Conservation (phyloP, 257 asterid genomes). For the Solanum etuberosum region DNA sequence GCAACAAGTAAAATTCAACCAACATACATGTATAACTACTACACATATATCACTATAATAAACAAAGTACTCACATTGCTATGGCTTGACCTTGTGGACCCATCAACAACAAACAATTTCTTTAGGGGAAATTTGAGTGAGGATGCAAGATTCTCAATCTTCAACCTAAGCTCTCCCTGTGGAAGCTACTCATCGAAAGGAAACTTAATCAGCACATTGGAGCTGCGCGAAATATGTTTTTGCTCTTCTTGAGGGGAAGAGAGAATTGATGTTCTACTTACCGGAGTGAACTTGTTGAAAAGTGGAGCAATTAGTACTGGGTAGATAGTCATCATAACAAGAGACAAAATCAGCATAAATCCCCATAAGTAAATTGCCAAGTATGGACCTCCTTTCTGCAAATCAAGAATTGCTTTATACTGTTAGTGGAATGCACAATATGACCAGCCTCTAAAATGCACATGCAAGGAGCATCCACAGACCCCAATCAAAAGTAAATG, state of each 20-base stretch:
- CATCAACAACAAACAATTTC: conserved; percentile 95
- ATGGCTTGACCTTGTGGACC: conserved; percentile 97
- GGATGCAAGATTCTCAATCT: conserved; percentile 83
- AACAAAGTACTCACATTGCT: conserved; percentile 68
- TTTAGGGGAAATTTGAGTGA: conserved; percentile 83
- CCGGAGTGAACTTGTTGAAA: conserved; percentile 96
- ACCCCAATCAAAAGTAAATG: background rate
- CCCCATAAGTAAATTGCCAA: conserved; percentile 93
- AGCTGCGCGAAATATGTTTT: background rate
- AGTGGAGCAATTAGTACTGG: conserved; percentile 95
- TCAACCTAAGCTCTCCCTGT: conserved; percentile 73
- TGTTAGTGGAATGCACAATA: background rate
- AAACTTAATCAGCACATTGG: background rate
- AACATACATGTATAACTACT: background rate
- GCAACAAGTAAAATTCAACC: background rate
- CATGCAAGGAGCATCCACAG: background rate
- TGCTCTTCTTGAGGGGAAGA: background rate
- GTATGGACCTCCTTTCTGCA: conserved; percentile 99
- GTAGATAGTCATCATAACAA: conserved; percentile 92
- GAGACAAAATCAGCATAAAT: conserved; percentile 71
- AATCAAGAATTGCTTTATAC: conserved; percentile 9
- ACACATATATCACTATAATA: background rate
- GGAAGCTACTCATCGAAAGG: conserved; percentile 52
- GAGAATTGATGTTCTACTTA: conserved; percentile 18
- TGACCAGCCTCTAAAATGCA: background rate